Base-by-base conservation (phyloP, 345 rosid genomes). In the Lumnitzera racemosa region DNA sequence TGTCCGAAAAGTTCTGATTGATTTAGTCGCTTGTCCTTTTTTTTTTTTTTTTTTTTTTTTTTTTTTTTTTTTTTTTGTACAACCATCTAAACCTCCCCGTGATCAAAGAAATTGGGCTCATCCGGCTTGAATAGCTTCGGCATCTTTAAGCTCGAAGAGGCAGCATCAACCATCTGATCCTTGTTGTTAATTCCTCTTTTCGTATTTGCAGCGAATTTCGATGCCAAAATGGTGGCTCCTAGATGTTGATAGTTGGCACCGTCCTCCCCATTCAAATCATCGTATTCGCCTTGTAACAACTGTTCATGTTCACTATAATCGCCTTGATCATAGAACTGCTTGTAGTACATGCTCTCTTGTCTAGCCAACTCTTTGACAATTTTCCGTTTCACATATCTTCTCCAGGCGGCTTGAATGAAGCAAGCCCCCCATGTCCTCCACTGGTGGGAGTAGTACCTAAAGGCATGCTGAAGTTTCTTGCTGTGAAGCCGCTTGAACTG, bases 401-500 rank as follows among this genome's bases (percentile, higher is more conserved):
- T 86, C 97, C 97, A 94, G 31, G 86, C 85, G 11, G 90, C 71
- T 72, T 94, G 95, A 36, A 90, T 72, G 68, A 84, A 86, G 80
- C 97, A 88, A 3, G 92, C 75, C 11, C 81, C 96, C 97, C 99
- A 90, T 27, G 95, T 83, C 67, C 96, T 58, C 97, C 97, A 94
- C 49, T 88, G 97, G 66, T 87, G 98, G 29, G 97, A 94, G 61
- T 94, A 94, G 77, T 90, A 87, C 81, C 95, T 79, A 61, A 94
- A 94, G n/a, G 97, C 91, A 29, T 88, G 97, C 74, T 90, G 99
- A 3, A 88, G 77, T 54, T 71, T 81, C 80, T 79, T 94, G 83
- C 96, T 94, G 67, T 94, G 97, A 49, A 92, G 96, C 52, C 89
- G 76, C 70, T 88, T 90, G 83, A 94, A 94, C 57, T 94, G 99